A percentile compares a stretch with the other conserved stretches of the same genome.
Evolutionary conservation across 225 moss, liverwort and hornwort species (phyloP).

Genomic region (Lunularia cruciata): DNA sequence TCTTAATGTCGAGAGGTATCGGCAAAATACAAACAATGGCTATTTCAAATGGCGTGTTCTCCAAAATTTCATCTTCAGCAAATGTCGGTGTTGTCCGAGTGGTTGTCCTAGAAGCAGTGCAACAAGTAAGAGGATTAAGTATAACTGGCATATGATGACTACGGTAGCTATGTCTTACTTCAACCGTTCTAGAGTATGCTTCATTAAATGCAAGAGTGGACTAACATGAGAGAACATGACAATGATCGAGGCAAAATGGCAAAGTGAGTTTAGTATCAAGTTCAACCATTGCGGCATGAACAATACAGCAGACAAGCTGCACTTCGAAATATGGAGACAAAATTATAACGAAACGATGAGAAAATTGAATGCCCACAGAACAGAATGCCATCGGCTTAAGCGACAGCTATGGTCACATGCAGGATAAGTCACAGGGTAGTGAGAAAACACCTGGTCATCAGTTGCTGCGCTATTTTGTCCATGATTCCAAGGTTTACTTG

Average conservation of each 20-base stretch:
- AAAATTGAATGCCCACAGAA: too few relatives aligned
- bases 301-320: not conserved
- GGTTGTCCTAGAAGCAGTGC: constrained; percentile 15
- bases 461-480: constrained; percentile 23
- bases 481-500: not conserved
- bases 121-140: not conserved
- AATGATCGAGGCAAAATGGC: too few relatives aligned
- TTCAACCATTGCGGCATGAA: too few relatives aligned
- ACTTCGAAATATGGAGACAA: not conserved
- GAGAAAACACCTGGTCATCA: constrained; percentile 14
- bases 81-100: not conserved
- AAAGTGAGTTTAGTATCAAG: too few relatives aligned
- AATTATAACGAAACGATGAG: too few relatives aligned
- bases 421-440: not conserved
- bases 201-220: too few relatives aligned
- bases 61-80: not conserved
- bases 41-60: constrained; percentile 32
- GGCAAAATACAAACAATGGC: constrained; percentile 39
- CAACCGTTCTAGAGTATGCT: not conserved
- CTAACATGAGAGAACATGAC: too few relatives aligned
- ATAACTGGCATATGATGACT: not conserved
- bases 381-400: not conserved
- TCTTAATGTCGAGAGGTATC: constrained; percentile 43
- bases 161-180: not conserved
- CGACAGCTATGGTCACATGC: not conserved